Conservation (phyloP, 495 filamentous ascomycete species). For the Aspergillus coremiiformis region DNA sequence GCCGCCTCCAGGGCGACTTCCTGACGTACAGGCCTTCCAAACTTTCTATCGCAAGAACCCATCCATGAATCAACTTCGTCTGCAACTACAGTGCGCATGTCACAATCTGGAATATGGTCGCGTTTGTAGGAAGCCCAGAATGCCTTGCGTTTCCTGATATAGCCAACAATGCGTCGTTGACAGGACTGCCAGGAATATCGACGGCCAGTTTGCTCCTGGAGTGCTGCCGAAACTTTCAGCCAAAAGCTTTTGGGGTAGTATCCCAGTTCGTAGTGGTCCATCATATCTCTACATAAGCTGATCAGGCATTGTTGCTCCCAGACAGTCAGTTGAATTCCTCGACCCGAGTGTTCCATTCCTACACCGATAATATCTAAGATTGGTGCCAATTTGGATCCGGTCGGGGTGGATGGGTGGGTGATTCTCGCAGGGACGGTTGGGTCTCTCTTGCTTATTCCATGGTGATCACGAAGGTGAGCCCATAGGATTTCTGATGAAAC, state of each 20-base stretch:
- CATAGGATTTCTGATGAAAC: neutral
- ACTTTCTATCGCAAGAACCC: neutral
- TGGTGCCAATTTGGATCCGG: neutral
- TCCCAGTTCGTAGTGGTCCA: slow-evolving; percentile 6
- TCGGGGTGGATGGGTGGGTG: neutral
- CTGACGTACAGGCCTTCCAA: neutral
- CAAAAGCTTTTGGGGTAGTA: slow-evolving; percentile 16
- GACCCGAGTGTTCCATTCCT: slow-evolving; percentile 4
- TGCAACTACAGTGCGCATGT: slow-evolving; percentile 1
- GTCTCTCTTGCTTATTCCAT: neutral
- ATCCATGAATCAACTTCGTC: slow-evolving; percentile 10
- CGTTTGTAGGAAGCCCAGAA: slow-evolving; percentile 4
- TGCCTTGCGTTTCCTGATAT: slow-evolving; percentile 8
- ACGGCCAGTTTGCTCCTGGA: slow-evolving; percentile 12
- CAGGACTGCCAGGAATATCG: slow-evolving; percentile 21
- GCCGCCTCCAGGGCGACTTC: slow-evolving; percentile 4
- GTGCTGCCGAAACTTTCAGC: slow-evolving; percentile 9
- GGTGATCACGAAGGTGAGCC: neutral
- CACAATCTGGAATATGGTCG: neutral
- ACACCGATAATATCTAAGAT: neutral
- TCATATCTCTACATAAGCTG: slow-evolving; percentile 11
- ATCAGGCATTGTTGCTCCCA: slow-evolving; percentile 17
- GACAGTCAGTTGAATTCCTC: slow-evolving; percentile 10
- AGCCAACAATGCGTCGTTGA: slow-evolving; percentile 15
- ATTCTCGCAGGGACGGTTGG: neutral